Percentiles rank a stretch among this genome's conserved stretches.
These are phyloP conservation scores for Aspergillus wentii DNA, from an alignment of 495 filamentous ascomycete genomes.

Conservation along the genomic window DNA sequence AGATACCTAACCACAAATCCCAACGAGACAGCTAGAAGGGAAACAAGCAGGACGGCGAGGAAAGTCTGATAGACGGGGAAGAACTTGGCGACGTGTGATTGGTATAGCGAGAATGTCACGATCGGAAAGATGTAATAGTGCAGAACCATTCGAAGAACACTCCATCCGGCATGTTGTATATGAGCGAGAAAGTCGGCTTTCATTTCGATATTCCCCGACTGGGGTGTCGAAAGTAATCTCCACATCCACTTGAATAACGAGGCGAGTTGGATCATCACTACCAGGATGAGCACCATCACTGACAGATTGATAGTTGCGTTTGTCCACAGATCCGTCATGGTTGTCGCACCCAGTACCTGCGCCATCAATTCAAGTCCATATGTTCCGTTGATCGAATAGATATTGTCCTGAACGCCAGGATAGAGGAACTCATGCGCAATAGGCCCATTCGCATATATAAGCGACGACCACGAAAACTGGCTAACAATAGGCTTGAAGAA, in stretches of 20 bases:
- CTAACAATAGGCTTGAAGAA: constrained; percentile 2
- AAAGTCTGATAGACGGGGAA: constrained; percentile 9
- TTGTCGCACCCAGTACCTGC: constrained; percentile 8
- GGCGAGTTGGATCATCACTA: constrained; percentile 3
- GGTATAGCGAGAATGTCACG: constrained; percentile 8
- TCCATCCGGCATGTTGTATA: constrained; percentile 10
- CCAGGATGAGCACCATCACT: constrained; percentile 2
- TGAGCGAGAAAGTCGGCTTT: constrained; percentile 1
- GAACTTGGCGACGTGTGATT: constrained; percentile 2
- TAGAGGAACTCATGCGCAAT: constrained; percentile 3
- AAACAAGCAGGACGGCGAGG: constrained; percentile 3
- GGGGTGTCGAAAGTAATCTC: neutral
- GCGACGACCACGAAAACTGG: constrained; percentile 3
- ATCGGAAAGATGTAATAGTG: constrained; percentile 10
- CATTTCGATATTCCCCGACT: neutral
- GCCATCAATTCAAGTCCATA: constrained; percentile 4
- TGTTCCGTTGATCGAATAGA: constrained; percentile 2
- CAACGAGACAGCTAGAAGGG: neutral
- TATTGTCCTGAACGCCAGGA: neutral
- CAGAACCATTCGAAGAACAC: constrained; percentile 7
- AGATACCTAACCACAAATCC: constrained; percentile 3
- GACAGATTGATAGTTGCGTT: constrained; percentile 12
- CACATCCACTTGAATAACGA: constrained; percentile 2
- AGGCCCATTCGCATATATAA: constrained; percentile 1
- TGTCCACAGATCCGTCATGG: constrained; percentile 10